These are phyloP conservation scores for Phaeophleospora eucalypticola DNA, from an alignment of 2,329 filamentous ascomycete genomes.

Conservation along the genomic window DNA sequence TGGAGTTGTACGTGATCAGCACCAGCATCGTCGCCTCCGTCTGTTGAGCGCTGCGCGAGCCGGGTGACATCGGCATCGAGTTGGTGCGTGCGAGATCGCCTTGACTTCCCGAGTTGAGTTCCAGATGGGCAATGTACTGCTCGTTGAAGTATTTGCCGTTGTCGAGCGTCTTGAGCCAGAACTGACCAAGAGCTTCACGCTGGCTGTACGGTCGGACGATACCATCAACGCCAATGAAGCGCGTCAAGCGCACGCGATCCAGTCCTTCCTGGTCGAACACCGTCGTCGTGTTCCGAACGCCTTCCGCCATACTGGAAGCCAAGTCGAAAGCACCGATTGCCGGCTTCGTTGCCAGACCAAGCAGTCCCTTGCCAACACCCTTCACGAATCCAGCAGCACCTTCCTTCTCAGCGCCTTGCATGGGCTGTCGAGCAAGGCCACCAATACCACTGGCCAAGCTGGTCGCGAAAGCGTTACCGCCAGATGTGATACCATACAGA, in stretches of 20 bases:
- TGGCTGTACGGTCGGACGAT: constrained; percentile 92
- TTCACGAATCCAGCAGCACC: constrained; percentile 94
- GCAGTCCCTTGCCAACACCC: constrained; percentile 88
- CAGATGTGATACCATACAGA: constrained; percentile 89
- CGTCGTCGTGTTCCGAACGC: constrained; percentile 96
- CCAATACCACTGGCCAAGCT: constrained; percentile 92
- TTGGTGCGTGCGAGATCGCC: constrained; percentile 45
- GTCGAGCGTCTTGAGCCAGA: constrained; percentile 97
- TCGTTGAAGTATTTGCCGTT: constrained; percentile 98
- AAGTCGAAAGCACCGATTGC: constrained; percentile 96
- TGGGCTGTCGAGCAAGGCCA: constrained; percentile 84
- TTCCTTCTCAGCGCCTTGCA: constrained; percentile 94
- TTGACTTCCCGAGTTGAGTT: constrained; percentile 66
- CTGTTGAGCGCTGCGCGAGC: constrained; percentile 11
- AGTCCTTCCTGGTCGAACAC: constrained; percentile 94
- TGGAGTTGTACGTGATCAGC: constrained; percentile 57
- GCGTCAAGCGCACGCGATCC: constrained; percentile 87
- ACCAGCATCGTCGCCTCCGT: constrained; percentile 62
- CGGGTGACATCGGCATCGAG: constrained; percentile 10
- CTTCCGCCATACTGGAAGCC: constrained; percentile 93
- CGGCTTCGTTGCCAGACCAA: constrained; percentile 94
- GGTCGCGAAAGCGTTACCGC: constrained; percentile 89
- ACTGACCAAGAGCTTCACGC: constrained; percentile 92
- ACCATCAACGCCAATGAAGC: constrained; percentile 87
- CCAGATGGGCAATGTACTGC: constrained; percentile 92